Evolutionary conservation across 805 yeast species (phyloP).

Genomic region (Maudiozyma barnettii): DNA sequence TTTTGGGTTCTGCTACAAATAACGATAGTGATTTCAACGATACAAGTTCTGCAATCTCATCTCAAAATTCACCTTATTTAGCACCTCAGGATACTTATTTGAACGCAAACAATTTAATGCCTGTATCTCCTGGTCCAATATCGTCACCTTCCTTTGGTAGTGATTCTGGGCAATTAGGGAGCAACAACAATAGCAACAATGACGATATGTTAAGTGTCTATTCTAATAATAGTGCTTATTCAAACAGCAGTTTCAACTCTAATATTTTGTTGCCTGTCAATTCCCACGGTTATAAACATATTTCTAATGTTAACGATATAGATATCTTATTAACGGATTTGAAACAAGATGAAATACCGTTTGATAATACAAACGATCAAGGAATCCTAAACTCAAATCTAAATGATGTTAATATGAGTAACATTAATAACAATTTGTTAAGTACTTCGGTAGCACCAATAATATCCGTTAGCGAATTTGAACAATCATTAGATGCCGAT

Average conservation of each 20-base stretch:
- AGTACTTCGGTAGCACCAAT: conserved; percentile 11
- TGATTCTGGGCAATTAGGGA: conserved; percentile 8
- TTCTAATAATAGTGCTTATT: conserved; percentile 14
- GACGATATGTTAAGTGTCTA: conserved; percentile 25
- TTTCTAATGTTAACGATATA: conserved; percentile 17
- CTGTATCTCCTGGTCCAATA: conserved; percentile 16
- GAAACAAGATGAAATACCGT: background rate
- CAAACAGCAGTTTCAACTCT: conserved; percentile 2
- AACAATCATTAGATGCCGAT: conserved; percentile 4
- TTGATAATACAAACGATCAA: background rate
- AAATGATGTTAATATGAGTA: background rate
- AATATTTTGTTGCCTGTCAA: conserved; percentile 18
- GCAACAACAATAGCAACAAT: conserved; percentile 17
- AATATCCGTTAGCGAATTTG: conserved; percentile 21
- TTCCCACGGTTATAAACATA: conserved; percentile 19
- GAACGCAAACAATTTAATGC: conserved; percentile 5
- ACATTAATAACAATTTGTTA: background rate
- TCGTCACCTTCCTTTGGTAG: background rate
- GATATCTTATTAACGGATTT: conserved; percentile 9
- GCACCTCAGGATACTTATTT: conserved; percentile 10
- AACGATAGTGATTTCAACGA: background rate
- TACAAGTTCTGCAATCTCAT: conserved; percentile 4
- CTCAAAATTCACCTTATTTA: conserved; percentile 12
- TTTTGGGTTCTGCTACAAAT: background rate
- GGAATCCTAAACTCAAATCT: background rate